A percentile compares a stretch with the other conserved stretches of the same genome.
Evolutionary conservation across 208 protist genomes (phyloP).

Genomic region (Wallacemonas sp.): DNA sequence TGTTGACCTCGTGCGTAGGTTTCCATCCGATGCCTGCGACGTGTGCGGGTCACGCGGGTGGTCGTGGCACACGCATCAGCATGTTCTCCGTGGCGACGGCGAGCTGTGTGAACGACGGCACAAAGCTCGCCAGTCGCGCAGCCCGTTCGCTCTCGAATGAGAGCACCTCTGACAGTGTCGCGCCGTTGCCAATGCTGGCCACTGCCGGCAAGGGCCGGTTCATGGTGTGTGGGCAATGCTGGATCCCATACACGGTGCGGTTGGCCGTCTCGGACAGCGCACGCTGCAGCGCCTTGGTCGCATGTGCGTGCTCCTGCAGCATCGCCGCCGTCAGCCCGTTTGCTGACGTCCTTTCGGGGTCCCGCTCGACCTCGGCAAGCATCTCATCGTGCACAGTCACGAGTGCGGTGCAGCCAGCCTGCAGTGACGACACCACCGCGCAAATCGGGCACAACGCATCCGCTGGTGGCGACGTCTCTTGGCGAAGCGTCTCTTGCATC

Average conservation of each 20-base stretch:
- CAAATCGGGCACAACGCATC: slow-evolving; percentile 4
- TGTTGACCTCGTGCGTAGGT: too few relatives aligned
- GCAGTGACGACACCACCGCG: slow-evolving; percentile 34
- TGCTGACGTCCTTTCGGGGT: not conserved
- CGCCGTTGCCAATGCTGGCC: slow-evolving; percentile 60
- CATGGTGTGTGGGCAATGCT: slow-evolving; percentile 4
- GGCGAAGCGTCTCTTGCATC: too few relatives aligned
- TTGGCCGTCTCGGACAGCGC: slow-evolving; percentile 27
- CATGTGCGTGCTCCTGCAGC: slow-evolving; percentile 30
- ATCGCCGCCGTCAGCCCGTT: slow-evolving; percentile 15
- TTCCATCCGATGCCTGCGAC: too few relatives aligned
- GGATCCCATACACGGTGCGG: not conserved
- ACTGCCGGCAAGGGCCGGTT: slow-evolving; percentile 20
- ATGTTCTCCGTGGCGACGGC: slow-evolving; percentile 74
- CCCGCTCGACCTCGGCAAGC: not conserved
- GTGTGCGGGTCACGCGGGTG: not conserved
- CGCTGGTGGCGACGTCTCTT: not conserved
- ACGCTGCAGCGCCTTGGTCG: slow-evolving; percentile 21
- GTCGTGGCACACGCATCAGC: slow-evolving; percentile 28
- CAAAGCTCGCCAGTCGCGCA: slow-evolving; percentile 56
- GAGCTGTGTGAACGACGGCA: slow-evolving; percentile 79
- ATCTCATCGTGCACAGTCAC: slow-evolving; percentile 36
- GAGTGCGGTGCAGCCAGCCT: slow-evolving; percentile 56
- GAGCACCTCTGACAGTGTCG: slow-evolving; percentile 41
- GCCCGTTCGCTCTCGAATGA: slow-evolving; percentile 68